Evolutionary conservation across 768 basidiomycete species (phyloP).

Genomic region (Mycena sanguinolenta): DNA sequence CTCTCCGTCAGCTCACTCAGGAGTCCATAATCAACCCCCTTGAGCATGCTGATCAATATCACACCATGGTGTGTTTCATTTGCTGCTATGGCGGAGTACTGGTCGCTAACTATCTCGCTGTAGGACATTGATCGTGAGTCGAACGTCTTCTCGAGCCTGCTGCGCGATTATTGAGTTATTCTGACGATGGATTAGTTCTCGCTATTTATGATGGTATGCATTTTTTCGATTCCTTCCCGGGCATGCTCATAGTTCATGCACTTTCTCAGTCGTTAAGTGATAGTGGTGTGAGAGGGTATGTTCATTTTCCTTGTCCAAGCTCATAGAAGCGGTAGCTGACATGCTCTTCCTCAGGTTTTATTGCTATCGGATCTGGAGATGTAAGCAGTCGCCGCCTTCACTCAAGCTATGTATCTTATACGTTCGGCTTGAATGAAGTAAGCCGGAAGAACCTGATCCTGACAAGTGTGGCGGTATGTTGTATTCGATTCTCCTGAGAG

Average conservation of each 20-base stretch:
- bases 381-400: neutral
- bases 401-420: neutral
- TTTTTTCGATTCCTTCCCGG: neutral
- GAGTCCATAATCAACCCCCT: neutral
- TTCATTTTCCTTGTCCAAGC: neutral
- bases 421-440: neutral
- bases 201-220: neutral
- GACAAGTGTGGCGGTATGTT: neutral
- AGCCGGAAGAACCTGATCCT: neutral
- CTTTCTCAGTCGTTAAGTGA: neutral
- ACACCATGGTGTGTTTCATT: neutral
- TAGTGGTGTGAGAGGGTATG: neutral
- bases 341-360: neutral
- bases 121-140: neutral
- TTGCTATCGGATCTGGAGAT: neutral
- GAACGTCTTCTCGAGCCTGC: neutral
- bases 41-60: neutral
- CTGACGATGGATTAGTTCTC: neutral
- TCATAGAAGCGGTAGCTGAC: neutral
- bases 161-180: neutral
- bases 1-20: neutral
- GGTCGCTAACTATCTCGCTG: neutral
- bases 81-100: neutral
- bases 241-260: neutral
- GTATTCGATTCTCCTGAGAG: neutral